Evolutionary conservation across 2,329 filamentous ascomycete species (phyloP), one percentile per base, ranked within the genome.

Genomic region (Lasiodiplodia gonubiensis): DNA sequence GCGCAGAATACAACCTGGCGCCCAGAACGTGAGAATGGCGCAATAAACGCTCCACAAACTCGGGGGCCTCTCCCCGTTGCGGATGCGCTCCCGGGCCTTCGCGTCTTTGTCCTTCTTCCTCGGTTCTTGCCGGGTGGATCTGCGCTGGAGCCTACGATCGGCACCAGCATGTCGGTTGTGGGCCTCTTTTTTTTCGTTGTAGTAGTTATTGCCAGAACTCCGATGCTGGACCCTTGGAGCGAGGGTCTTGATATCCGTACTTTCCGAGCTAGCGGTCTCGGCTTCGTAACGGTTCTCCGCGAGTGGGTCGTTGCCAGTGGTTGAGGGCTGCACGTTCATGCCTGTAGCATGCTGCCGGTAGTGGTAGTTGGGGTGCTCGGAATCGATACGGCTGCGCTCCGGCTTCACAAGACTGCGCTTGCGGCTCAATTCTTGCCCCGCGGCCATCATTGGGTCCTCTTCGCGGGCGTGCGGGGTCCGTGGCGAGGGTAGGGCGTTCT

Each of bases 11-110:
- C 94, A 91, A 76, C 93, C 90, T 0, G 95, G 95, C 68, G 89
- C 91, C 94, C 95, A 98, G 75, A 98, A 97, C 0, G 95, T 99
- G 71, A 99, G 82, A 70, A 97, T 88, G 57, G 92, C 90, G 80
- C 95, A 99, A 82, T 99, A 99, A 4, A 96, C 90, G 74, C 93
- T 96, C 95, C 95, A 99, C 46, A 96, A 80, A 75, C 92, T 97
- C 0, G 93, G 93, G 2, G 94, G 92, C 2, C 89, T 87, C 60
- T 92, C 85, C 67, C 88, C 82, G 67, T 91, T 87, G 70, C 85
- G 77, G 66, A 87, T 85, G 75, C 89, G 87, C 72, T 88, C 83
- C 37, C 83, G 82, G 73, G 83, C 81, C 71, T 82, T 86, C 72
- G 89, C 87, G 74, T 92, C 86, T 60, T 87, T 85, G 4, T 85